Evolutionary conservation across 805 yeast genomes (phyloP).

Genomic region (Saturnispora silvae): DNA sequence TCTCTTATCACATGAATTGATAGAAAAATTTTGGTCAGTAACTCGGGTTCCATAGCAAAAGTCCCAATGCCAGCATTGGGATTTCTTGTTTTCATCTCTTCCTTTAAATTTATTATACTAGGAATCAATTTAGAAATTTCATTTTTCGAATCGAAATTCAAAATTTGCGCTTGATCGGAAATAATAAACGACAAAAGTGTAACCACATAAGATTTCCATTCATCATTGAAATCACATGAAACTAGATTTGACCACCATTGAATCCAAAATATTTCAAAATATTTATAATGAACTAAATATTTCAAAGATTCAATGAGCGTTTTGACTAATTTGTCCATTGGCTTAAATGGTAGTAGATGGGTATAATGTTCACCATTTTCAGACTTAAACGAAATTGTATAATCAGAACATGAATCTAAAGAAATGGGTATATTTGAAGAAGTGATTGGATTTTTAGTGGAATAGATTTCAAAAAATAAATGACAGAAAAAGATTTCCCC

Average conservation of each 20-base stretch:
- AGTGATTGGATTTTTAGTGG: conserved; percentile 25
- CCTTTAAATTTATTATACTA: conserved; percentile 15
- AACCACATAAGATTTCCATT: conserved; percentile 51
- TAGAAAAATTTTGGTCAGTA: conserved; percentile 52
- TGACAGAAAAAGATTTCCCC: conserved; percentile 34
- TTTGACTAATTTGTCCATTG: conserved; percentile 33
- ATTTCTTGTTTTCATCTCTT: conserved; percentile 7
- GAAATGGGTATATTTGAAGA: conserved; percentile 16
- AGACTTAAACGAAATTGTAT: conserved; percentile 18
- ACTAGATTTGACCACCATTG: conserved; percentile 48
- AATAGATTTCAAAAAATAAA: conserved; percentile 44
- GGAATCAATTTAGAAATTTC: conserved; percentile 20
- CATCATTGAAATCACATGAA: conserved; percentile 30
- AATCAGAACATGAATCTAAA: conserved; percentile 18
- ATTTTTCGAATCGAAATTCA: conserved; percentile 14
- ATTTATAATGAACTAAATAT: conserved; percentile 46
- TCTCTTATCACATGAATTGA: conserved; percentile 72
- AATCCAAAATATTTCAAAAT: conserved; percentile 48
- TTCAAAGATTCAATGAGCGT: conserved; percentile 40
- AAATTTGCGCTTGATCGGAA: conserved; percentile 31
- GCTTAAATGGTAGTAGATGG: conserved; percentile 32
- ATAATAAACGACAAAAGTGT: conserved; percentile 39
- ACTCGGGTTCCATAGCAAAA: conserved; percentile 26
- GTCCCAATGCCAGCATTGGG: not conserved
- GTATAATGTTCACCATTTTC: conserved; percentile 19